These are phyloP conservation scores for Ambrosiella beaveri DNA, from an alignment of 2,329 filamentous ascomycete genomes.

Conservation along the genomic window DNA sequence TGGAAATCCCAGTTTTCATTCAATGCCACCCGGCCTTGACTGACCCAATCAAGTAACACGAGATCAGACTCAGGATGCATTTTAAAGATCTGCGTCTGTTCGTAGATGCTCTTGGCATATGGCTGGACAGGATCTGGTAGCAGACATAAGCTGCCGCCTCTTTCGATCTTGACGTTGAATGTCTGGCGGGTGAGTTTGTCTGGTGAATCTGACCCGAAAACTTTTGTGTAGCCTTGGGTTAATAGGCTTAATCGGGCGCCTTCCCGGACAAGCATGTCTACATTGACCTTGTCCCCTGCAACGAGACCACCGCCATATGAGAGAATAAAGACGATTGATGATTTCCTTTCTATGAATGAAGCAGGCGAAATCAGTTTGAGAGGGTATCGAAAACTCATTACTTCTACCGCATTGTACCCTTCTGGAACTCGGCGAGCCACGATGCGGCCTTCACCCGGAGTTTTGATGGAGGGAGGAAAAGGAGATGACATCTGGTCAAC, in stretches of 20 bases:
- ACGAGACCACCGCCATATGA: slow-evolving; percentile 92
- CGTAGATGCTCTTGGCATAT: slow-evolving; percentile 67
- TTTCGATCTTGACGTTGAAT: slow-evolving; percentile 32
- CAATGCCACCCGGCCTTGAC: slow-evolving; percentile 64
- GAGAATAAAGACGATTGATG: slow-evolving; percentile 70
- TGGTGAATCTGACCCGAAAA: slow-evolving; percentile 60
- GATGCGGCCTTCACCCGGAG: slow-evolving; percentile 63
- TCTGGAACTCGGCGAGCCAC: slow-evolving; percentile 56
- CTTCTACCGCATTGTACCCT: slow-evolving; percentile 51
- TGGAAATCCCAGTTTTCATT: slow-evolving; percentile 79
- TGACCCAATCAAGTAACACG: slow-evolving; percentile 88
- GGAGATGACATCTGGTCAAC: slow-evolving; percentile 39
- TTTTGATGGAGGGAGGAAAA: slow-evolving; percentile 56
- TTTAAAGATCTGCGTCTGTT: slow-evolving; percentile 66
- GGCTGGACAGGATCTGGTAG: slow-evolving; percentile 90
- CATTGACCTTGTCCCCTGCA: slow-evolving; percentile 63
- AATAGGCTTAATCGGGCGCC: slow-evolving; percentile 49
- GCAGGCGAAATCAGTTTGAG: slow-evolving; percentile 80
- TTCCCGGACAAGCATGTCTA: slow-evolving; percentile 48
- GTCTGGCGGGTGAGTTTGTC: slow-evolving; percentile 40
- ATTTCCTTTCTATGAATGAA: slow-evolving; percentile 43
- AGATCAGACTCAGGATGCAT: slow-evolving; percentile 41
- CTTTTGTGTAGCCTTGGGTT: slow-evolving; percentile 76
- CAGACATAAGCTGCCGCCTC: slow-evolving; percentile 40
- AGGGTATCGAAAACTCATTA: slow-evolving; percentile 78